Evolutionary conservation across 2,329 filamentous ascomycete genomes (phyloP).

Genomic region (Aspergillus fumigatiaffinis): DNA sequence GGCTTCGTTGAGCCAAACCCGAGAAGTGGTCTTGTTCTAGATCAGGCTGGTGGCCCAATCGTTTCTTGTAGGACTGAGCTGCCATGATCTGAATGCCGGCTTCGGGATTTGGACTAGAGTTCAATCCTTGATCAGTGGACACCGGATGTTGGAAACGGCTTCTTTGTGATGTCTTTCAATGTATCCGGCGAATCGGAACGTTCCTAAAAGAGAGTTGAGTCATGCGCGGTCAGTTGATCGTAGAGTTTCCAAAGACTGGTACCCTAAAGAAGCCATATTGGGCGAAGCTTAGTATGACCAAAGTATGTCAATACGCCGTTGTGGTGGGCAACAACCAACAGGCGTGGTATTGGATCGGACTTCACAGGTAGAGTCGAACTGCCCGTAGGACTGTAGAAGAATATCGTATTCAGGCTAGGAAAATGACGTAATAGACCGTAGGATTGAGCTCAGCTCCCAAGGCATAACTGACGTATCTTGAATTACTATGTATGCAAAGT

Average conservation of each 20-base stretch:
- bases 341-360: too few relatives aligned
- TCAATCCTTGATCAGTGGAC: background rate
- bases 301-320: background rate
- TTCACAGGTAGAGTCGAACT: too few relatives aligned
- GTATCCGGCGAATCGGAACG: background rate
- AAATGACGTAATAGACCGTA: background rate
- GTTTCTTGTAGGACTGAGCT: background rate
- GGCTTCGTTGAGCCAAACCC: background rate
- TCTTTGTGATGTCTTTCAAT: background rate
- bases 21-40: background rate
- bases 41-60: background rate
- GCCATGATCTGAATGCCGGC: background rate
- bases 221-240: background rate
- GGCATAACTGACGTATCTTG: background rate
- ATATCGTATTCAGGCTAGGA: too few relatives aligned
- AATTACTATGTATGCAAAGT: background rate
- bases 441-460: background rate
- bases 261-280: background rate
- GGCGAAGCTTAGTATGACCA: background rate
- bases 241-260: background rate
- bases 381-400: too few relatives aligned
- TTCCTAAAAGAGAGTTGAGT: background rate
- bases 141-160: background rate
- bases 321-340: background rate
- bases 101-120: background rate